phyloP scores from a whole-genome alignment of 768 basidiomycete species.

The Candolleomyces aberdarensis region DNA sequence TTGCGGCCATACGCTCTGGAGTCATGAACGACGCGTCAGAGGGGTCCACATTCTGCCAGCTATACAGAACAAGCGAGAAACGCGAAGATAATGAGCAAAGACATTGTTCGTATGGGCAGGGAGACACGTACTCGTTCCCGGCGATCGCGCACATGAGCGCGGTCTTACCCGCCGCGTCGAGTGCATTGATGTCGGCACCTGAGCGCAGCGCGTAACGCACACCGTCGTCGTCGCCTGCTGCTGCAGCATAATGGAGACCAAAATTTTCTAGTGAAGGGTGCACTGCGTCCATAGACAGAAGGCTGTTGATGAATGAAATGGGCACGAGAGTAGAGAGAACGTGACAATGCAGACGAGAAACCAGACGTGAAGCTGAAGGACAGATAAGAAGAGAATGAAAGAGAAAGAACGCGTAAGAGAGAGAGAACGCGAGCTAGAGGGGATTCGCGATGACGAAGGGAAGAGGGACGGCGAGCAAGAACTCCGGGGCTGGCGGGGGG shows the following conservation, averaged over 20 bases:
- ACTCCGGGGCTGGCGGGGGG: slow-evolving; percentile 10
- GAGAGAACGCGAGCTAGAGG: slow-evolving; percentile 10
- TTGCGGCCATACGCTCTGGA: slow-evolving; percentile 49
- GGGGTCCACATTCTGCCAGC: slow-evolving; percentile 70
- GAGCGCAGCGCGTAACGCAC: slow-evolving; percentile 50
- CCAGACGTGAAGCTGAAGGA: background rate
- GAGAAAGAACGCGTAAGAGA: slow-evolving; percentile 6
- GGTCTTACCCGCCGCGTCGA: slow-evolving; percentile 59
- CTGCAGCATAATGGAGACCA: slow-evolving; percentile 53
- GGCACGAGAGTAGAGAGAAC: slow-evolving; percentile 3
- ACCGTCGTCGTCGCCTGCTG: slow-evolving; percentile 51
- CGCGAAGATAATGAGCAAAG: background rate
- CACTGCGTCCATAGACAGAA: slow-evolving; percentile 17
- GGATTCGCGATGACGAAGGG: slow-evolving; percentile 14
- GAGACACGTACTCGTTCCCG: slow-evolving; percentile 58
- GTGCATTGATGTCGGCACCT: slow-evolving; percentile 68
- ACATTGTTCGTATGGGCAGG: slow-evolving; percentile 1
- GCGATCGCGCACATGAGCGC: slow-evolving; percentile 68
- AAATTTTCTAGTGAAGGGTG: slow-evolving; percentile 32
- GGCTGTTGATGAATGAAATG: background rate
- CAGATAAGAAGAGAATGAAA: slow-evolving; percentile 3
- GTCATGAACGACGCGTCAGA: slow-evolving; percentile 68
- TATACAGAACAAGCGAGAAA: slow-evolving; percentile 21
- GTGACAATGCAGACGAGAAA: background rate
- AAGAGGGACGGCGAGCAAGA: slow-evolving; percentile 10